Conservation (phyloP, 805 yeast genomes). For the Cyberlindnera americana region DNA sequence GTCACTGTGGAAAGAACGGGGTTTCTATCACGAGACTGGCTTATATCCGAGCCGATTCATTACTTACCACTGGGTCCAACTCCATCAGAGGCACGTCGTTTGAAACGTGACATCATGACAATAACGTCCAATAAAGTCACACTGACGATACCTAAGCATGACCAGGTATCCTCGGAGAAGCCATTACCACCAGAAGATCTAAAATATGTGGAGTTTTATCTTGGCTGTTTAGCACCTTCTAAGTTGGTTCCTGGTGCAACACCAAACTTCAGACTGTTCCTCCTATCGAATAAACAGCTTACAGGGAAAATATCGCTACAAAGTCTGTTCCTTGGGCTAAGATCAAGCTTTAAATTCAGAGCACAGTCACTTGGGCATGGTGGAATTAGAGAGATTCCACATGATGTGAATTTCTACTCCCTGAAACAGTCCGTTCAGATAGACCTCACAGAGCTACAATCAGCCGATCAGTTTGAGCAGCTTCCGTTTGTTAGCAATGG, state of each 20-base stretch:
- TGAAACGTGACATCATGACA: background rate
- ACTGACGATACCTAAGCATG: background rate
- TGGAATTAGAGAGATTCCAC: background rate
- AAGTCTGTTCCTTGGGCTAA: background rate
- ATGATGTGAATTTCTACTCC: background rate
- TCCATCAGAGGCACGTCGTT: background rate
- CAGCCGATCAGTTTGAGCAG: background rate
- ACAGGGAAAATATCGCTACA: background rate
- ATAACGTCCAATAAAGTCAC: background rate
- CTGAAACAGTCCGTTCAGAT: background rate
- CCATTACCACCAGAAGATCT: background rate
- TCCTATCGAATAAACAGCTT: background rate
- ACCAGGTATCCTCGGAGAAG: background rate
- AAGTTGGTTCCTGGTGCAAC: background rate
- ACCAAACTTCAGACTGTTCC: background rate
- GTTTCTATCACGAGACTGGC: slow-evolving; percentile 1
- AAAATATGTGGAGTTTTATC: background rate
- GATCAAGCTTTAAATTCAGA: background rate
- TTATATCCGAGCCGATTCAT: background rate
- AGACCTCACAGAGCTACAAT: background rate
- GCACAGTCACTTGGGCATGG: background rate
- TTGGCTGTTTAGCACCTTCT: background rate
- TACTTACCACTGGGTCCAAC: slow-evolving; percentile 1
- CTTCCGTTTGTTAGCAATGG: background rate
- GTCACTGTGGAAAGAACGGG: background rate